Percentiles rank a stretch among this genome's conserved stretches.
Conservation (phyloP, 805 yeast genomes). For the Cyberlindnera mycetangii region DNA sequence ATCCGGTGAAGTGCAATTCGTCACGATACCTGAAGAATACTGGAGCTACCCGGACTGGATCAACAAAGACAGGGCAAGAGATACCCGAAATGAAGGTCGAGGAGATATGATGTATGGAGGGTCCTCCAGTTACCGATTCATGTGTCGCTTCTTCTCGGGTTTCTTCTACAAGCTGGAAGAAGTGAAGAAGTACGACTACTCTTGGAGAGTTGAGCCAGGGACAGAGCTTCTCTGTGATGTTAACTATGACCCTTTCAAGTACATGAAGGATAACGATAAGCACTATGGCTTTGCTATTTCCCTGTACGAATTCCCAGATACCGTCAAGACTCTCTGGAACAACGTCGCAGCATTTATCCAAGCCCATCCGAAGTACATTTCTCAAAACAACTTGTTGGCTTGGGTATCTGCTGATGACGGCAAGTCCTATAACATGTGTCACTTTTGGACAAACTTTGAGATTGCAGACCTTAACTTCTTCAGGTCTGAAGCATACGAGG, state of each 20-base stretch:
- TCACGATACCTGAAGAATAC: constrained; percentile 39
- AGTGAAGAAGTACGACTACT: constrained; percentile 47
- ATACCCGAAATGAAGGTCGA: constrained; percentile 30
- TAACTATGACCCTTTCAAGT: constrained; percentile 51
- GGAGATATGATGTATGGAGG: constrained; percentile 43
- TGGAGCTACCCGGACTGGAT: constrained; percentile 49
- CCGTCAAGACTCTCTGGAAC: constrained; percentile 52
- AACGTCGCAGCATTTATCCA: constrained; percentile 45
- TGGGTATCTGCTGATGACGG: constrained; percentile 48
- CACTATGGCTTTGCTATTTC: constrained; percentile 75
- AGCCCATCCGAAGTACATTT: constrained; percentile 42
- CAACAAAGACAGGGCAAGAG: constrained; percentile 34
- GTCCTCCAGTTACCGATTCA: constrained; percentile 50
- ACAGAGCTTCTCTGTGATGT: constrained; percentile 55
- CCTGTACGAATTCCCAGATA: constrained; percentile 61
- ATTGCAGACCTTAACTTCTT: constrained; percentile 50
- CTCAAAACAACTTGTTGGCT: constrained; percentile 52
- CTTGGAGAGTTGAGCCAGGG: constrained; percentile 62
- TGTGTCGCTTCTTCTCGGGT: constrained; percentile 78
- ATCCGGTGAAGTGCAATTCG: constrained; percentile 43
- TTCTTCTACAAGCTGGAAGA: constrained; percentile 47
- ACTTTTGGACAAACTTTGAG: constrained; percentile 66
- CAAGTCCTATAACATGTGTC: constrained; percentile 49
- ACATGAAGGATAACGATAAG: constrained; percentile 58
- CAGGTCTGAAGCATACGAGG: constrained; percentile 43